Percentiles rank a stretch among this genome's conserved stretches.
These are phyloP conservation scores for Arabidopsis lyrata DNA, from an alignment of 441 rosid genomes.

Conservation along the genomic window DNA sequence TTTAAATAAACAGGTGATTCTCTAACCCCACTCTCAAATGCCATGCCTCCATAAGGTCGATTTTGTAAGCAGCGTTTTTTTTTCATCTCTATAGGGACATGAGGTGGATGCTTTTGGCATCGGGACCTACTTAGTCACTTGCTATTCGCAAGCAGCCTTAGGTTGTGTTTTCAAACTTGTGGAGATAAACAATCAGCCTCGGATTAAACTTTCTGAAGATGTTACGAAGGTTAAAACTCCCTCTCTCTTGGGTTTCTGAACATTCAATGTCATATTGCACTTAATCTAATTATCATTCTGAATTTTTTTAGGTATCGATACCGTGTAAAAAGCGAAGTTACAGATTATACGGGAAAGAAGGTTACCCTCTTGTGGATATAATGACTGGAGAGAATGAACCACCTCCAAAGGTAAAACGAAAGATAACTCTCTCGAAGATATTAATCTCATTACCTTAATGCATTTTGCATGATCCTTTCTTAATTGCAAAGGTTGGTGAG, in stretches of 20 bases:
- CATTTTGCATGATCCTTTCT: background rate
- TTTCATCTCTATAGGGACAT: constrained; percentile 65
- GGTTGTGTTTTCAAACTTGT: constrained; percentile 99
- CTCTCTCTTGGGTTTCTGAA: background rate
- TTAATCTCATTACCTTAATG: constrained; percentile 1
- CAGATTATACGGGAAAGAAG: constrained; percentile 87
- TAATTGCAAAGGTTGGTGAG: constrained; percentile 72
- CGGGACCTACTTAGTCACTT: constrained; percentile 92
- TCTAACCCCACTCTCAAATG: background rate
- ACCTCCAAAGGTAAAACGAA: constrained; percentile 67
- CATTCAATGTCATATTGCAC: background rate
- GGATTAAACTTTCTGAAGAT: constrained; percentile 98
- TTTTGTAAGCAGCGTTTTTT: background rate
- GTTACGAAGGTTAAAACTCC: constrained; percentile 75
- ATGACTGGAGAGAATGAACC: constrained; percentile 96
- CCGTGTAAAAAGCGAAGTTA: constrained; percentile 89
- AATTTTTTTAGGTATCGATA: constrained; percentile 73
- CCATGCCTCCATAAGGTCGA: background rate
- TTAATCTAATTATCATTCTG: background rate
- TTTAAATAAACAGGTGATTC: constrained; percentile 82
- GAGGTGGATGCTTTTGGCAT: constrained; percentile 94
- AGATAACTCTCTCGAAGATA: background rate
- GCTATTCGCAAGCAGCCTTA: constrained; percentile 92
- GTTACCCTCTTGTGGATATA: constrained; percentile 90
- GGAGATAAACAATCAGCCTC: constrained; percentile 92